Evolutionary conservation across 2,329 filamentous ascomycete genomes (phyloP).

Genomic region (Myriosclerotinia scirpicola): DNA sequence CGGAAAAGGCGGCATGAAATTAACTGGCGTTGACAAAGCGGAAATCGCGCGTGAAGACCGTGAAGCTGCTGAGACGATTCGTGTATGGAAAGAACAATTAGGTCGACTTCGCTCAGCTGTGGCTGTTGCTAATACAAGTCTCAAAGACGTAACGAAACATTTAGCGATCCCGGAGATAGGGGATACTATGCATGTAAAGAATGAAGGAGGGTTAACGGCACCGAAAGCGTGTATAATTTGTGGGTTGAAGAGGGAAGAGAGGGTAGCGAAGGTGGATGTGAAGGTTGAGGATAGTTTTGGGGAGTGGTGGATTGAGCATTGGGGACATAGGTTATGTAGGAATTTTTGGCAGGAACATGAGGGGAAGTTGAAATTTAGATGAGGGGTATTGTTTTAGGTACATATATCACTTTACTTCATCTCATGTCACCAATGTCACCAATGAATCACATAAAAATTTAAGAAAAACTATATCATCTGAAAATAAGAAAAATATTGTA

Average conservation of each 20-base stretch:
- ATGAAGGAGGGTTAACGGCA: slow-evolving; percentile 72
- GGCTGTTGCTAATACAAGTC: slow-evolving; percentile 58
- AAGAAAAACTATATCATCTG: too few relatives aligned
- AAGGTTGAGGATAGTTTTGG: slow-evolving; percentile 86
- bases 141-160: slow-evolving; percentile 38
- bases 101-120: slow-evolving; percentile 73
- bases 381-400: neutral
- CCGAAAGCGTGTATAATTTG: slow-evolving; percentile 79
- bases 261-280: slow-evolving; percentile 68
- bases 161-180: slow-evolving; percentile 65
- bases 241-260: slow-evolving; percentile 83
- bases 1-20: slow-evolving; percentile 86
- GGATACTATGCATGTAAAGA: slow-evolving; percentile 66
- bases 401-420: too few relatives aligned
- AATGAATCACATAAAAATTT: too few relatives aligned
- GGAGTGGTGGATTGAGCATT: slow-evolving; percentile 94
- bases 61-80: slow-evolving; percentile 75
- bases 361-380: slow-evolving; percentile 53
- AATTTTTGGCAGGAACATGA: slow-evolving; percentile 85
- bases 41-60: slow-evolving; percentile 82
- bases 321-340: slow-evolving; percentile 76
- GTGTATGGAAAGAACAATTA: slow-evolving; percentile 72
- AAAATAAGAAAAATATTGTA: too few relatives aligned
- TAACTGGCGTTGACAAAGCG: slow-evolving; percentile 79
- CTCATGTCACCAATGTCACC: too few relatives aligned